Base-by-base conservation (phyloP, 306 rosid genomes). In the Vicia villosa region DNA sequence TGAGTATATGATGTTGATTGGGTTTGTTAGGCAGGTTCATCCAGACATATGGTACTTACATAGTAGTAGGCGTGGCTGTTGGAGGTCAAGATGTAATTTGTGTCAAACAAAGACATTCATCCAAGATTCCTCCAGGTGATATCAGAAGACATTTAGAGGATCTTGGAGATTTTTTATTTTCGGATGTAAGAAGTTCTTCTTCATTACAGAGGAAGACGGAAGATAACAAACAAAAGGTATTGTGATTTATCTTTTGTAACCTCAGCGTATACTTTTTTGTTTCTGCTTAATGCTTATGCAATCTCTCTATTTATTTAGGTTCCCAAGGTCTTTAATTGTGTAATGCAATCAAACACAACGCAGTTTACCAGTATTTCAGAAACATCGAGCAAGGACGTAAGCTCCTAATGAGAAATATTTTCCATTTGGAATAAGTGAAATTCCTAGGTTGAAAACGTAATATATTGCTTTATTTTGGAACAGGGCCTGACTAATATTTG, bases 371-470 rank as follows among this genome's bases (percentile, higher is more conserved):
- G 87, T 76, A 82, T 81, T 77, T 77, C 98, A 5, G 96, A 93
- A 84, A 88, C 96, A 34, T 93, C 98, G 63, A 90, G 93, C 92
- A 93, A 93, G 76, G 98, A 93, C 52, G 98, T 93, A 90, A 90
- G 98, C 75, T 63, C 37, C 8, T 22, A 58, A 55, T 16, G 26
- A 41, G 72, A 77, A 70, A 68, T 55, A 40, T 37, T 77, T 49
- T 17, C 30, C 66, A 28, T 80, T 80, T 45, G 43, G 49, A 64
- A 57, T 60, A 72, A 43, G 36, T 49, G 58, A 51, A 47, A 15
- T 30, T 69, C 45, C 8, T 66, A 67, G 70, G 49, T 60, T 56
- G 16, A 81, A 51, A 74, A 26, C 58, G 40, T 76, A 76, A 34
- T 68, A 40, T 74, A 10, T 61, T 68, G 14, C 26, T 74, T 62